Conservation (phyloP, 208 protist species). For the Tetramitus jugosus region DNA sequence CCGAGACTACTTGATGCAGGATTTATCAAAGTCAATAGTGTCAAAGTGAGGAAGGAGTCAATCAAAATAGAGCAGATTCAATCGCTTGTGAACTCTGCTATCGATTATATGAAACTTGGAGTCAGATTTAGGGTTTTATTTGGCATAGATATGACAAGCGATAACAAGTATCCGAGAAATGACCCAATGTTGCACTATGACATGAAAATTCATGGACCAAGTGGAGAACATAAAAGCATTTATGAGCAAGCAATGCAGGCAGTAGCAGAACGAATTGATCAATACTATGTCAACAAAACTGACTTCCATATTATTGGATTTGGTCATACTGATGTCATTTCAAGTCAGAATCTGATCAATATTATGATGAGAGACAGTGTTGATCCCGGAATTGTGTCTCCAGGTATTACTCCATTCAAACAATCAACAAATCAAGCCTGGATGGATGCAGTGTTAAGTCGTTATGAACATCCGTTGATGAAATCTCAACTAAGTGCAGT, state of each 20-base stretch:
- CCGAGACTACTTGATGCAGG: too few species aligned
- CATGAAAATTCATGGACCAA: background rate
- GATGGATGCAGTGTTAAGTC: background rate
- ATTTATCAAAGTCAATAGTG: too few species aligned
- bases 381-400: background rate
- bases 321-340: too few species aligned
- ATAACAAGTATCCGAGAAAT: background rate
- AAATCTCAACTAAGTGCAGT: background rate
- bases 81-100: background rate
- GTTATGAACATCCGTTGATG: background rate
- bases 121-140: background rate
- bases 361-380: too few species aligned
- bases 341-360: too few species aligned
- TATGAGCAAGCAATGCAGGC: constrained; percentile 6
- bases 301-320: constrained; percentile 10
- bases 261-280: background rate
- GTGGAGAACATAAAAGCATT: background rate
- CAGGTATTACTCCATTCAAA: background rate
- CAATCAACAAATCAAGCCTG: too few species aligned
- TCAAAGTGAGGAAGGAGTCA: too few species aligned
- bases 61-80: too few species aligned
- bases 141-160: constrained; percentile 6
- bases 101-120: constrained; percentile 14
- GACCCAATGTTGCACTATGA: background rate
- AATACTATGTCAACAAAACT: background rate